Evolutionary conservation across 2,329 filamentous ascomycete species (phyloP).

Genomic region (Curvularia hawaiiensis): DNA sequence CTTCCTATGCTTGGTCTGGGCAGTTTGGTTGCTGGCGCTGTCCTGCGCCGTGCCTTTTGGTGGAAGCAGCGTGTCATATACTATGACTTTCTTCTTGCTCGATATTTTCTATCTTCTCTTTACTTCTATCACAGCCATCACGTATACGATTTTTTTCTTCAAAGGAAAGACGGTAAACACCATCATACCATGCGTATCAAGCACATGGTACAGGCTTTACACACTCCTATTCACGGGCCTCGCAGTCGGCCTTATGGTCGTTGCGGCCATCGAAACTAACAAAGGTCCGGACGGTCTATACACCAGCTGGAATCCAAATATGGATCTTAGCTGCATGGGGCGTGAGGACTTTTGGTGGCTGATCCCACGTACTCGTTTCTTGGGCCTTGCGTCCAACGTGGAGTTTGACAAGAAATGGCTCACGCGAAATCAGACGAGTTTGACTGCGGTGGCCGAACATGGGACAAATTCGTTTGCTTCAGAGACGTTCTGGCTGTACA

Average conservation of each 20-base stretch:
- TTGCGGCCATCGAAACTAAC: slow-evolving; percentile 18
- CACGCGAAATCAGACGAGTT: neutral
- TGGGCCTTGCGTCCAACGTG: neutral
- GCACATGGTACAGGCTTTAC: slow-evolving; percentile 21
- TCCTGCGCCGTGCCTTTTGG: neutral
- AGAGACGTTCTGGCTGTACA: neutral
- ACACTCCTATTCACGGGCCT: slow-evolving; percentile 12
- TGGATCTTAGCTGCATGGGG: neutral
- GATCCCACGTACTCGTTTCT: neutral
- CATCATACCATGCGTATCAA: slow-evolving; percentile 18
- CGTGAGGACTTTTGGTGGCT: neutral
- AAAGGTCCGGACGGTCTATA: neutral
- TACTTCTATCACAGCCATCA: neutral
- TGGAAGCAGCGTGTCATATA: too few relatives aligned
- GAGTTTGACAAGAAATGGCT: neutral
- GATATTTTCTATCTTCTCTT: neutral
- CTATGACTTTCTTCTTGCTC: neutral
- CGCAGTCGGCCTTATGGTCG: slow-evolving; percentile 7
- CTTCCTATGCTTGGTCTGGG: neutral
- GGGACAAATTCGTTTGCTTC: neutral
- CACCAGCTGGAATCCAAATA: neutral
- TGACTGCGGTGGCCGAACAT: neutral
- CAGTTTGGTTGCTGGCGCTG: neutral
- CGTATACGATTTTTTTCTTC: slow-evolving; percentile 13
- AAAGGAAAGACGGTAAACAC: slow-evolving; percentile 16